Evolutionary conservation across 768 basidiomycete species (phyloP), one percentile per base, ranked within the genome.

Genomic region (Asterophora parasitica): DNA sequence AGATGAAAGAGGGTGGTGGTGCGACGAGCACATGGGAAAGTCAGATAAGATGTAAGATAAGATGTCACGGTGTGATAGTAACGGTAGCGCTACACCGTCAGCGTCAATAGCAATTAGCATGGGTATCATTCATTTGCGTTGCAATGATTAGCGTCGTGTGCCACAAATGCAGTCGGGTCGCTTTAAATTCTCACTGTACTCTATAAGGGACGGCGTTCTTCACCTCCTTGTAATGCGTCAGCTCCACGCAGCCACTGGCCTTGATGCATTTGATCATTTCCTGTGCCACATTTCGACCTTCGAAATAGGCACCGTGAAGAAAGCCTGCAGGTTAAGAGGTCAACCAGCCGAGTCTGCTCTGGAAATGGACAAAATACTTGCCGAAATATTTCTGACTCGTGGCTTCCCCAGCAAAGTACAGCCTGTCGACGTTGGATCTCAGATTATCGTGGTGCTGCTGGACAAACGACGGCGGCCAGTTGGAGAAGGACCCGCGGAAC

Each of bases 361-460:
- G 30, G 35, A 8, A 44, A 10, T 20, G 23, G 32, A 33, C 41
- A 17, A 17, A 34, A 3, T 16, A 26, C 75, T 32, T 38, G 79
- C 82, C 82, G 52, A 73, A 83, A 64, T 79, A 78, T 51, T 76
- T 69, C 41, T 69, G 60, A 46, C 75, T 82, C 9, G 76, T 82
- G 7, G 75, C 80, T 58, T 85, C 82, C 3, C 82, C 82, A 0
- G 81, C 75, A 52, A 84, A 85, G 72, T 77, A 83, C 13, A 85
- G 66, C 7, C 70, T 66, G 4, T 65, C 65, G 13, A 84, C 66
- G 16, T 77, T 80, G 4, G 79, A 77, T 47, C 76, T 70, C 39
- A 84, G 55, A 55, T 84, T 82, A 20, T 74, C 64, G n/a, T 78
- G 70, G 44, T 83, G 79, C 7, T 61, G 65, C 12, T 69, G 70